Evolutionary conservation across 2,329 filamentous ascomycete genomes (phyloP), one percentile per base, ranked within the genome.

Genomic region (Ophiostoma novo-ulmi): DNA sequence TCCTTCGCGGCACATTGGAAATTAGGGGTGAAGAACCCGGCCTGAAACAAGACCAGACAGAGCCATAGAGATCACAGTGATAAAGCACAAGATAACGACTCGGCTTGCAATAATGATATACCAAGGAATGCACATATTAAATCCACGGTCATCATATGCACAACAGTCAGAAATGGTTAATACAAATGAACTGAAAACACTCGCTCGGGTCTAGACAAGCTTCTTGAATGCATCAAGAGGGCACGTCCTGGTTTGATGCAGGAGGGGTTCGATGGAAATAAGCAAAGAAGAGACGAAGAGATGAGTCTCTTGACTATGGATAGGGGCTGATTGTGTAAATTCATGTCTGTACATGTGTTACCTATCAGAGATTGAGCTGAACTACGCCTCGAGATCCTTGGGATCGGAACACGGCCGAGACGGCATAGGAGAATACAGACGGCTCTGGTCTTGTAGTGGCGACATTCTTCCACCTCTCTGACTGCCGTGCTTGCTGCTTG

Each of bases 41-140:
- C 66, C 58, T 71, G 70, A 71, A 71, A 71, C 70, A 66, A 55
- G 66, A 52, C 63, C 70, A 70, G 55, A 58, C 26, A 35, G n/a
- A 26, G n/a, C 52, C n/a, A 26, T n/a, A 22, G n/a, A 63, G 11
- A 63, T 63, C 58, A 64, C 31, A 70, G 44, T 26, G 31, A 17
- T 26, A 22, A 52, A 14, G 44, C 44, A 58, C 52, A 22, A 10
- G 52, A 26, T 26, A 26, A 22, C 10, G n/a, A 13, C 7, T 20
- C 5, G 5, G 22, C 52, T 17, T 17, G 44, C 44, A 58, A 58
- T 26, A 58, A 8, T 13, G 17, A 20, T 17, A 48, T 48, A 48
- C 22, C 52, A 58, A 58, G 52, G 52, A 35, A 64, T 20, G 10
- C 63, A 48, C 5, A 35, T 63, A 63, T 63, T 63, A 63, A 63